A percentile compares a stretch with the other conserved stretches of the same genome.
Conservation (phyloP, 208 protist species). For the Crithidia thermophila region DNA sequence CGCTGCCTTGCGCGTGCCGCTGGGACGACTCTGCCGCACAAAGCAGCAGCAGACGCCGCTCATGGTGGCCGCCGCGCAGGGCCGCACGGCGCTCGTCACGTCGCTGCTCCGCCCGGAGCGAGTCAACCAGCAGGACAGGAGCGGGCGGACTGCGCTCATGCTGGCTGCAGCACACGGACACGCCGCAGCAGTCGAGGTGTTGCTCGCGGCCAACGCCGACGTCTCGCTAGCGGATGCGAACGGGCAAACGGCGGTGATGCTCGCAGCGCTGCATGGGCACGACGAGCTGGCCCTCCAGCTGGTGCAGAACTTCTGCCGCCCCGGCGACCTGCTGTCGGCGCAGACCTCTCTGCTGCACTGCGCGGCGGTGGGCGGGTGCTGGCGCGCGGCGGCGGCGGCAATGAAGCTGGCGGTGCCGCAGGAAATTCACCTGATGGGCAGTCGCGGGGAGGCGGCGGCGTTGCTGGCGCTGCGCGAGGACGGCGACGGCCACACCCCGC, state of each 20-base stretch:
- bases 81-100: conserved; percentile 38
- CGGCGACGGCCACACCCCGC: conserved; percentile 57
- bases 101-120: conserved; percentile 45
- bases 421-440: conserved; percentile 23
- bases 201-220: conserved; percentile 67
- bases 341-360: conserved; percentile 77
- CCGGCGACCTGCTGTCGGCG: conserved; percentile 40
- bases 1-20: conserved; percentile 48
- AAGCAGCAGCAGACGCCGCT: conserved; percentile 62
- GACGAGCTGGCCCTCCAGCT: conserved; percentile 67
- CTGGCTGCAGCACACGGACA: conserved; percentile 66
- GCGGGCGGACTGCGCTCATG: conserved; percentile 77
- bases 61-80: conserved; percentile 63
- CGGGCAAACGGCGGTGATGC: conserved; percentile 76
- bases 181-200: conserved; percentile 53
- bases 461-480: conserved; percentile 48
- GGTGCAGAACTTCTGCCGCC: conserved; percentile 57
- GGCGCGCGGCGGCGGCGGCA: conserved; percentile 39
- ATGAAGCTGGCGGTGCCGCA: conserved; percentile 32
- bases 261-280: conserved; percentile 60
- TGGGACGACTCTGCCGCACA: conserved; percentile 48
- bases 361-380: conserved; percentile 64
- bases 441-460: conserved; percentile 15
- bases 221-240: conserved; percentile 33
- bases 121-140: conserved; percentile 45